Percentiles rank a stretch among this genome's conserved stretches.
Evolutionary conservation across 75 land plant genomes (phyloP).

Genomic region (Pinus albicaulis): DNA sequence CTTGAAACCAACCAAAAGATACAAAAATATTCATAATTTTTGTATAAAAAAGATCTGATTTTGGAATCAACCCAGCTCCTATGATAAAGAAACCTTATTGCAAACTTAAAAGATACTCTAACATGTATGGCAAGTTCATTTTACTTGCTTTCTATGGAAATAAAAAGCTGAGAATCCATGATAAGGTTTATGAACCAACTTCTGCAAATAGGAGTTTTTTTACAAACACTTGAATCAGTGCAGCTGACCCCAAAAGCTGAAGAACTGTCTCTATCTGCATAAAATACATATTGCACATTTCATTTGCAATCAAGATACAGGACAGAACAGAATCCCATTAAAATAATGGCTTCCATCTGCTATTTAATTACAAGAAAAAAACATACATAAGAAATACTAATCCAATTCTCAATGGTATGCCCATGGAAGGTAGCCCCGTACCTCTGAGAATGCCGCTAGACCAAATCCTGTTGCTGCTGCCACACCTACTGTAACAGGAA

Average conservation of each 20-base stretch:
- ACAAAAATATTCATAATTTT: neutral
- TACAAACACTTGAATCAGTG: constrained; percentile 73
- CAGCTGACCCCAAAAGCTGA: constrained; percentile 89
- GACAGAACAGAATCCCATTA: neutral
- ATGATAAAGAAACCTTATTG: neutral
- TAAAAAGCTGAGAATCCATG: neutral
- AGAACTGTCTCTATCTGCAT: constrained; percentile 86
- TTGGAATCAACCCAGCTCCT: neutral
- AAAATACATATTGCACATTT: constrained; percentile 3
- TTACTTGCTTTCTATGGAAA: neutral
- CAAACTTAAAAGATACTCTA: neutral
- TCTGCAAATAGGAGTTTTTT: constrained; percentile 93
- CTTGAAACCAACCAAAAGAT: constrained; percentile 33
- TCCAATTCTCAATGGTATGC: neutral
- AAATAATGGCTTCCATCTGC: neutral
- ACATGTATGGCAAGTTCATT: neutral
- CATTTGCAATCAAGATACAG: neutral
- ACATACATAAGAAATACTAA: neutral
- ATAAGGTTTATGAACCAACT: constrained; percentile 28
- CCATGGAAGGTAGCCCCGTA: constrained; percentile 6
- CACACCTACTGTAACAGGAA: constrained; percentile 55
- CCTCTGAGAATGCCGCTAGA: constrained; percentile 86
- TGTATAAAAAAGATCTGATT: neutral
- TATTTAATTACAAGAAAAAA: neutral
- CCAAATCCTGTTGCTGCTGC: constrained; percentile 93